Conservation (phyloP, 768 basidiomycete genomes). For the Termitomyces sp. region DNA sequence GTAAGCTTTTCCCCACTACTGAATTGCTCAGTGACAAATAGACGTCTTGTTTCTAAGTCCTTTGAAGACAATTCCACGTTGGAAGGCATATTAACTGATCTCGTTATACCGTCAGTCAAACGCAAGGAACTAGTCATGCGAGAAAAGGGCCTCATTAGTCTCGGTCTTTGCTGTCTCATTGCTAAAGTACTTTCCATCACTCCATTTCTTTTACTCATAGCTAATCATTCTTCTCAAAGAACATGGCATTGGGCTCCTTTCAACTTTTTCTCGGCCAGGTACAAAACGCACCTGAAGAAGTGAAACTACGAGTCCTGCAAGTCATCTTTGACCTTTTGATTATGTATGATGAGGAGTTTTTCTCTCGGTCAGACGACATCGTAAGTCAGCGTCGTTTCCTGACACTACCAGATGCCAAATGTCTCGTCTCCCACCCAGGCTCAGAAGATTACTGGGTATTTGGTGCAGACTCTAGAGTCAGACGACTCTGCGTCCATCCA, state of each 20-base stretch:
- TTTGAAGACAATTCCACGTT: conserved; percentile 78
- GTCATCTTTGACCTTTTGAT: conserved; percentile 88
- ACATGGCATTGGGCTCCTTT: conserved; percentile 65
- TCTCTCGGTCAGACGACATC: conserved; percentile 43
- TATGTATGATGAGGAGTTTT: conserved; percentile 81
- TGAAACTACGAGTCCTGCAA: conserved; percentile 77
- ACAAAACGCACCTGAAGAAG: conserved; percentile 66
- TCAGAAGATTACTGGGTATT: conserved; percentile 38
- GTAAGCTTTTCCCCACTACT: conserved; percentile 42
- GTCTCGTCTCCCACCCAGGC: conserved; percentile 20
- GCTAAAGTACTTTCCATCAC: conserved; percentile 45
- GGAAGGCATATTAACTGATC: conserved; percentile 74
- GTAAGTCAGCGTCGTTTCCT: conserved; percentile 21
- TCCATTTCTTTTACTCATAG: not conserved
- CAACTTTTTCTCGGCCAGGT: conserved; percentile 84
- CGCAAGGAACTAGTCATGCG: conserved; percentile 80
- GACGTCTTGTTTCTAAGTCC: conserved; percentile 30
- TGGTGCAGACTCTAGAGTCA: conserved; percentile 50
- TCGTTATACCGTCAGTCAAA: conserved; percentile 88
- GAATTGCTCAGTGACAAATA: conserved; percentile 27
- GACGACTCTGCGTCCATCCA: conserved; percentile 72
- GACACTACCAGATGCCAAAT: not conserved
- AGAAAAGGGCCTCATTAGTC: conserved; percentile 73
- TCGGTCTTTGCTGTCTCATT: conserved; percentile 85
- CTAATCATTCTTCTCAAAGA: conserved; percentile 23